phyloP scores from a whole-genome alignment of 2,329 filamentous ascomycete species.

The Beauveria sp. region DNA sequence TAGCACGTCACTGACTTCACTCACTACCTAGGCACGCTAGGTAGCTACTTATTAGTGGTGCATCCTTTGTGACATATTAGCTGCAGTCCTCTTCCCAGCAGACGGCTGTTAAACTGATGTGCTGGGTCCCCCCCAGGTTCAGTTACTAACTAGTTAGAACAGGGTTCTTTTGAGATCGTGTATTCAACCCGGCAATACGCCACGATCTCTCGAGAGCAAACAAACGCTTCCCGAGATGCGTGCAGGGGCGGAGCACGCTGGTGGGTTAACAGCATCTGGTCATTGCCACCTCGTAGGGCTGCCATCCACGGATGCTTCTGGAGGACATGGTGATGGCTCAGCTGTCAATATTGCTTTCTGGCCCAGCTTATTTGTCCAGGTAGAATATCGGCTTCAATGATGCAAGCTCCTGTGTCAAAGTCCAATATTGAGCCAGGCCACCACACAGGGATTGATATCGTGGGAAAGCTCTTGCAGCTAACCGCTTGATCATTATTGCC shows the following conservation, averaged over 20 bases:
- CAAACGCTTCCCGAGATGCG: neutral
- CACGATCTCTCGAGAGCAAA: conserved; percentile 6
- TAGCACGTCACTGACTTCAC: neutral
- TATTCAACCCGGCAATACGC: conserved; percentile 3
- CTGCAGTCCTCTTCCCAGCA: neutral
- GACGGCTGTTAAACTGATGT: neutral
- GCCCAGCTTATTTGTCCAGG: neutral
- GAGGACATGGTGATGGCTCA: neutral
- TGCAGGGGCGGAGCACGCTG: neutral
- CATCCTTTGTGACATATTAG: neutral
- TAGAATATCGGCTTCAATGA: neutral
- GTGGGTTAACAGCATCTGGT: neutral
- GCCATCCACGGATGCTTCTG: neutral
- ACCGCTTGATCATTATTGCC: no score
- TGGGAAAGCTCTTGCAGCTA: no score
- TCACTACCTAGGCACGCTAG: neutral
- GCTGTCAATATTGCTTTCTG: neutral
- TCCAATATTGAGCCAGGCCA: no score
- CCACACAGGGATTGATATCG: no score
- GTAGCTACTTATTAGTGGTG: neutral
- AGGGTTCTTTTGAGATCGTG: conserved; percentile 3
- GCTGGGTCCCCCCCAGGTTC: neutral
- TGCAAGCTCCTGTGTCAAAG: neutral
- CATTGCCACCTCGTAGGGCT: neutral
- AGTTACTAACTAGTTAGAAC: neutral